A percentile compares a stretch with the other conserved stretches of the same genome.
phyloP scores from a whole-genome alignment of 345 rosid genomes.

The Diplotaxis tenuifolia region DNA sequence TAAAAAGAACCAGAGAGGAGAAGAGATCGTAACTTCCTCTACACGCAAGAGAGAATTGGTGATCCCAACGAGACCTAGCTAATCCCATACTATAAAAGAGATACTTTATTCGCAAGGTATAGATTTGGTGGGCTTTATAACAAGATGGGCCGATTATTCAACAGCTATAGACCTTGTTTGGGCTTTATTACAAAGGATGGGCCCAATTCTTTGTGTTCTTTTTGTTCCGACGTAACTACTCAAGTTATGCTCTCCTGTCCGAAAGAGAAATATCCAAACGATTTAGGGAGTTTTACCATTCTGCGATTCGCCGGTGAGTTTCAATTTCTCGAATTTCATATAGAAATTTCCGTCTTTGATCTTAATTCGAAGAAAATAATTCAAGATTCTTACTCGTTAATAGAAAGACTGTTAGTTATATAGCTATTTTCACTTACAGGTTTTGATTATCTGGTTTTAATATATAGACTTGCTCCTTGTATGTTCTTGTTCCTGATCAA shows the following conservation, averaged over 20 bases:
- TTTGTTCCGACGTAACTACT: background rate
- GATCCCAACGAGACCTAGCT: background rate
- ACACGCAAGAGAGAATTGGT: background rate
- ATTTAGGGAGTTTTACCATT: background rate
- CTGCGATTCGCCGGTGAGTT: constrained; percentile 23
- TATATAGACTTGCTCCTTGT: no score
- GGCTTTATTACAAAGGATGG: background rate
- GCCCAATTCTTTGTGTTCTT: background rate
- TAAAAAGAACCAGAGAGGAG: background rate
- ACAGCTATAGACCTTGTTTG: background rate
- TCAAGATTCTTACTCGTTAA: background rate
- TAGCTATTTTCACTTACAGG: no score
- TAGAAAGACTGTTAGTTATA: no score
- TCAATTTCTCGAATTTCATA: background rate
- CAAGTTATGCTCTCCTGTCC: background rate
- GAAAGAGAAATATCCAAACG: background rate
- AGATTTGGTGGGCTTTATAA: background rate
- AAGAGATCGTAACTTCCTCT: background rate
- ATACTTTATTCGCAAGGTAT: background rate
- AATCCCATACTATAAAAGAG: background rate
- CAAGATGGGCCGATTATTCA: background rate
- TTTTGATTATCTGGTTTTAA: no score
- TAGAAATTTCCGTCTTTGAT: background rate
- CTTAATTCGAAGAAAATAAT: background rate
- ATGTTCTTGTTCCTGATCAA: constrained; percentile 2